Base-by-base conservation (phyloP, 1,139 yeast species). In the Pichia sp. region DNA sequence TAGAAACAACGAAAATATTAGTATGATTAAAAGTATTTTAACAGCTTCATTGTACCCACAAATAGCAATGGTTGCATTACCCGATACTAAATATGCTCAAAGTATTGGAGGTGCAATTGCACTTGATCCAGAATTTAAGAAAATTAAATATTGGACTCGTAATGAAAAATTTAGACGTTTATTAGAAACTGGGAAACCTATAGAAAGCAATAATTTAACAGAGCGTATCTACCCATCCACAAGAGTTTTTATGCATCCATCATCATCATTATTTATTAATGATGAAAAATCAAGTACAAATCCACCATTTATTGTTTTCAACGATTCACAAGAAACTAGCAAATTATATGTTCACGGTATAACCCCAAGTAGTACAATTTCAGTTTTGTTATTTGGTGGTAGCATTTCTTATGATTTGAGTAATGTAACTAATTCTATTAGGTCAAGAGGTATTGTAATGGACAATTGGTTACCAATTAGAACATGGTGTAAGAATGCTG, bases 401-500 rank as follows among this genome's bases (percentile, higher is more conserved):
- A 72, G 73, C 1, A 72, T 91, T 14, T 63, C 71, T 22, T 88
- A 86, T 53, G 95, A 89, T 53, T 62, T 86, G 30, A 62, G 65
- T 7, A 55, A 62, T 5, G 55, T 63, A 34, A 45, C 68, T 2
- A 55, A 62, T 2, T 64, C 67, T 1, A 59, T 56, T 26, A 64
- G 71, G 10, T 74, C 80, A 0, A 82, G 85, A 0, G 87, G 88
- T 37, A 69, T 81, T 43, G 72, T 81, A 22, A 57, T 88, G 44
- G 95, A 84, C 54, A 70, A 73, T 37, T 84, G 96, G 96, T 62
- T 84, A 25, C 88, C 95, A 8, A 68, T 91, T 27, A 69, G 85
- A 50, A 85, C 95, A 3, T 88, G 97, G 96, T 85, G 95, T 50
- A 83, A 93, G 52, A 87, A 89, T 55, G 97, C 93, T 1, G 95